Evolutionary conservation across 1,284 basidiomycete genomes (phyloP).

Genomic region (Lignosus rhinocerotis): DNA sequence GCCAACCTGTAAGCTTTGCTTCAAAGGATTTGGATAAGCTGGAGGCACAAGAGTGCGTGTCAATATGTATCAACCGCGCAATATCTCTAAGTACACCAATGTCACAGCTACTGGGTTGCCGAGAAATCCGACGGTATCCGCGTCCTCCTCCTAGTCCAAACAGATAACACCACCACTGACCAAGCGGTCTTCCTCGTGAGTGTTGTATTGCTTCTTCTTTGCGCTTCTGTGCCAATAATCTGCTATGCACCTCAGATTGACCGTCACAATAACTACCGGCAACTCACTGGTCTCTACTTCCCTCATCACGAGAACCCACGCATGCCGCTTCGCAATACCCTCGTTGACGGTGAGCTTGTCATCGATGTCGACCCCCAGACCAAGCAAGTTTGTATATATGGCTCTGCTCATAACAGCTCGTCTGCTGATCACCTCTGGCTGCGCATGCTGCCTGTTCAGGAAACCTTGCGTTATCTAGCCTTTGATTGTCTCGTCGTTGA

Average conservation of each 20-base stretch:
- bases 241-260: slow-evolving; percentile 69
- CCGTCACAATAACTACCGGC: slow-evolving; percentile 88
- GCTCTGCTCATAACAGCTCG: background rate
- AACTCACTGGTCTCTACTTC: slow-evolving; percentile 79
- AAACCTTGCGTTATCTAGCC: slow-evolving; percentile 80
- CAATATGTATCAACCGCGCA: background rate
- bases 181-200: slow-evolving; percentile 86
- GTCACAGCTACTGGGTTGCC: slow-evolving; percentile 92
- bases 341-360: slow-evolving; percentile 95
- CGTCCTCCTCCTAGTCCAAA: slow-evolving; percentile 84
- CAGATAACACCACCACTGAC: slow-evolving; percentile 58
- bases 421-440: slow-evolving; percentile 4
- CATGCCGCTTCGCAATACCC: slow-evolving; percentile 71
- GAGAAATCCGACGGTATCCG: slow-evolving; percentile 99
- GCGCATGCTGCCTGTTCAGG: slow-evolving; percentile 43
- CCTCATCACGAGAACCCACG: slow-evolving; percentile 79
- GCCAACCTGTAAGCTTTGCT: slow-evolving; percentile 90
- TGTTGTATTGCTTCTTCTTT: slow-evolving; percentile 3
- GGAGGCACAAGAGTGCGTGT: slow-evolving; percentile 79
- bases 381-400: slow-evolving; percentile 49
- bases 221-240: background rate
- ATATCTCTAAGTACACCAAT: background rate
- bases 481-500: slow-evolving; percentile 95
- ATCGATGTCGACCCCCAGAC: slow-evolving; percentile 83
- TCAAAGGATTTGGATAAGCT: slow-evolving; percentile 70